Percentiles rank a stretch among this genome's conserved stretches.
Evolutionary conservation across 257 asterid species (phyloP).

Genomic region (Knoxia roxburghii): DNA sequence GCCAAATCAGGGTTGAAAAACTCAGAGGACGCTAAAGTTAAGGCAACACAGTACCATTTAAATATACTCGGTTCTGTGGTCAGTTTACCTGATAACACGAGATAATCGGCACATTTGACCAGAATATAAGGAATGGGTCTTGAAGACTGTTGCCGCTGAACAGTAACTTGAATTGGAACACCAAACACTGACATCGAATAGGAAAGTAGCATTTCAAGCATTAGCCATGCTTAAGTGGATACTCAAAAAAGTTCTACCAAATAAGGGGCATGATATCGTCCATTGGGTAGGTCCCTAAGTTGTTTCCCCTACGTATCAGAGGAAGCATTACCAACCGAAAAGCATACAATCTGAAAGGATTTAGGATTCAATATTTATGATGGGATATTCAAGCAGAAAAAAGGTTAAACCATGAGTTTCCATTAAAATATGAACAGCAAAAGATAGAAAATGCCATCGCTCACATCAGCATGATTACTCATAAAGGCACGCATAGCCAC

Average conservation of each 20-base stretch:
- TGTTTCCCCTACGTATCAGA: not conserved
- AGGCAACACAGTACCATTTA: not conserved
- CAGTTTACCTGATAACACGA: conserved; percentile 70
- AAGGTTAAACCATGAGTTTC: not conserved
- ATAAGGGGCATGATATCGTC: not conserved
- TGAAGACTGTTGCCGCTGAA: conserved; percentile 69
- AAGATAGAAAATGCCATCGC: not conserved
- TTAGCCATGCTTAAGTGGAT: not conserved
- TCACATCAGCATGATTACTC: not conserved
- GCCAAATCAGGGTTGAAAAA: conserved; percentile 18
- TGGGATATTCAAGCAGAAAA: not conserved
- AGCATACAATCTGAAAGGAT: not conserved
- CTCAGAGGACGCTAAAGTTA: not conserved
- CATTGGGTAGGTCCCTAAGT: not conserved
- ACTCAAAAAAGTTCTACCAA: not conserved
- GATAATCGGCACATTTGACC: conserved; percentile 78
- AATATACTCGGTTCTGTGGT: not conserved
- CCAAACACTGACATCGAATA: conserved; percentile 58
- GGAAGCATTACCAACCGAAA: not conserved
- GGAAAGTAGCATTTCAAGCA: not conserved
- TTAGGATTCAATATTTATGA: not conserved
- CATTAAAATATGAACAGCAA: not conserved
- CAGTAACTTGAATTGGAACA: conserved; percentile 67
- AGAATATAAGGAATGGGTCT: conserved; percentile 62
- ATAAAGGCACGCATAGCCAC: not conserved